Base-by-base conservation (phyloP, 2,329 filamentous ascomycete species). In the Claviceps cyperi region DNA sequence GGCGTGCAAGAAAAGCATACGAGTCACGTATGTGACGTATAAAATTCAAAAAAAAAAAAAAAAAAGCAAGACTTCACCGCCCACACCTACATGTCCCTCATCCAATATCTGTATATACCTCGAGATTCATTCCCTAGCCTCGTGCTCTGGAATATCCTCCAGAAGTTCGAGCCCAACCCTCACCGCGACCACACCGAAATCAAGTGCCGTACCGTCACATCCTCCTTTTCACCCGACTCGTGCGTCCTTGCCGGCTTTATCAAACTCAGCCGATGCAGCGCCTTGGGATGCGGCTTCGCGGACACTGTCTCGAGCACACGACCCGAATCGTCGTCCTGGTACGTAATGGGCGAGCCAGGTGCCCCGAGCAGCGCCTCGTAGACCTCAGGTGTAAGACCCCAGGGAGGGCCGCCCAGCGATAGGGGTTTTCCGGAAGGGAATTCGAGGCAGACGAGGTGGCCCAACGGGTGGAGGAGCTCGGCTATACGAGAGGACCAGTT, bases 341-440 rank as follows among this genome's bases (percentile, higher is more conserved):
- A 90, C 14, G 69, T 60, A 14, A 89, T 67, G 9, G 81, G 74
- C 55, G 81, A 72, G 1, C 86, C 86, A 0, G 87, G 87, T 46
- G 76, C 73, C 49, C 74, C 74, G 41, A 94, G 72, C 57, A 91
- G 80, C 54, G 80, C 81, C 58, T 80, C 69, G 64, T 94, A 92
- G 28, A 85, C 76, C 53, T 80, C 75, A 1, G 84, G 75, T 13
- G 78, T 76, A 40, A 86, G 66, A 7, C 81, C 79, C 73, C 78
- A 90, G 1, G 88, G 87, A 13, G 88, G 87, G 0, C 88, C 87
- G 9, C 73, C 73, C 9, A 75, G 71, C 11, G 70, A 71, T 9
- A 82, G 74, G 41, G 78, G 73, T 63, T 90, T 92, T 53, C 78
- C 75, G 1, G 83, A 80, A 9, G 88, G 88, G 62, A 84, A 94